These are phyloP conservation scores for Pleurotus tuber-regium DNA, from an alignment of 768 basidiomycete genomes.

Conservation along the genomic window DNA sequence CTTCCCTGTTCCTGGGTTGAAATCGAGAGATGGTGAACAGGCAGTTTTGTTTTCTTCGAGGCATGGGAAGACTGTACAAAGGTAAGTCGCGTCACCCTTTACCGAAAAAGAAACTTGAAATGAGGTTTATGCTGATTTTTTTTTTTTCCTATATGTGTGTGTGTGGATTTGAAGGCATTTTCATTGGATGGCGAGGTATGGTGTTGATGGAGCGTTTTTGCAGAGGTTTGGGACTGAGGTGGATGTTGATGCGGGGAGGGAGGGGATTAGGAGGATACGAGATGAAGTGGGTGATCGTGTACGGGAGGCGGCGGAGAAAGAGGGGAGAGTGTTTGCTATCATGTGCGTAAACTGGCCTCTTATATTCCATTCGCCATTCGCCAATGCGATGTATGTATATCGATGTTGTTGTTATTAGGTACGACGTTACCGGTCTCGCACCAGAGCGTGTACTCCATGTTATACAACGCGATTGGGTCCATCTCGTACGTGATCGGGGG, in stretches of 20 bases:
- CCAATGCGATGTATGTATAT: slow-evolving; percentile 2
- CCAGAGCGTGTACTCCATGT: slow-evolving; percentile 65
- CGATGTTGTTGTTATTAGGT: slow-evolving; percentile 43
- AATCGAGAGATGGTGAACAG: slow-evolving; percentile 52
- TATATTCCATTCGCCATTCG: too few species aligned
- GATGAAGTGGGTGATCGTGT: slow-evolving; percentile 77
- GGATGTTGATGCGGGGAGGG: slow-evolving; percentile 51
- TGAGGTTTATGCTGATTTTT: background rate
- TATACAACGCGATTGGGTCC: slow-evolving; percentile 70
- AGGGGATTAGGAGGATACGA: slow-evolving; percentile 59
- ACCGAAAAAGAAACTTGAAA: too few species aligned
- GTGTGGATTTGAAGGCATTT: slow-evolving; percentile 65
- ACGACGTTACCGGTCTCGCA: slow-evolving; percentile 79
- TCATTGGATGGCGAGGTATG: slow-evolving; percentile 81
- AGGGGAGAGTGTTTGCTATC: slow-evolving; percentile 80
- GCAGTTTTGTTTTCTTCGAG: slow-evolving; percentile 77
- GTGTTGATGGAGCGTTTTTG: slow-evolving; percentile 78
- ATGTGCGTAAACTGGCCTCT: slow-evolving; percentile 68
- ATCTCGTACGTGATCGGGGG: slow-evolving; percentile 59
- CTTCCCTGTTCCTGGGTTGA: slow-evolving; percentile 66
- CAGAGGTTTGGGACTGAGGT: slow-evolving; percentile 75
- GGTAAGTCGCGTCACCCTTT: slow-evolving; percentile 35
- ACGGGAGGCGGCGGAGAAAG: slow-evolving; percentile 72
- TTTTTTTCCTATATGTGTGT: slow-evolving; percentile 2
- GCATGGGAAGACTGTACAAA: slow-evolving; percentile 68